Evolutionary conservation across 2,329 filamentous ascomycete genomes (phyloP).

Genomic region (Colletotrichum somersetense): DNA sequence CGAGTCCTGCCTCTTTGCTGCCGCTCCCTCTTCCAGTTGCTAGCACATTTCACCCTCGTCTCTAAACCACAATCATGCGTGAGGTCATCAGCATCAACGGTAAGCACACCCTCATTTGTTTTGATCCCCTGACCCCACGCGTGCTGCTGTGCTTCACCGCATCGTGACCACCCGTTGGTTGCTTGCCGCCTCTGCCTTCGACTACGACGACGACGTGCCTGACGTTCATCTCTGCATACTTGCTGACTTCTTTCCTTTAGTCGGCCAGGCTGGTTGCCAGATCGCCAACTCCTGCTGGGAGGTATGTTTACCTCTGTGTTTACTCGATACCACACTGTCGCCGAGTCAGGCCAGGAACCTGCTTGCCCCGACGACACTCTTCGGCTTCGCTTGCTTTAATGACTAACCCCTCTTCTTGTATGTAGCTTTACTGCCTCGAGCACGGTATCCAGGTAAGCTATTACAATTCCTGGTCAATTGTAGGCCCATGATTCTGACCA

Average conservation of each 20-base stretch:
- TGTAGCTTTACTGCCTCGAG: constrained; percentile 98
- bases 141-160: constrained; percentile 61
- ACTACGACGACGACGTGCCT: constrained; percentile 41
- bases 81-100: constrained; percentile 99
- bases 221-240: constrained; percentile 30
- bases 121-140: constrained; percentile 52
- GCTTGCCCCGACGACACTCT: not conserved
- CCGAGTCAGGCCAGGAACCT: constrained; percentile 13
- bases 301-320: constrained; percentile 72
- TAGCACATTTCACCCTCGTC: constrained; percentile 38
- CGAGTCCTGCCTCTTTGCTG: constrained; percentile 28
- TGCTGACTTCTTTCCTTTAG: constrained; percentile 72
- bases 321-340: constrained; percentile 7
- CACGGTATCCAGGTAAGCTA: constrained; percentile 94
- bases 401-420: constrained; percentile 36
- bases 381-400: not conserved
- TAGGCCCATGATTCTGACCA: constrained; percentile 3
- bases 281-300: constrained; percentile 99
- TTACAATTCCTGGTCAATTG: constrained; percentile 23
- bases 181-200: constrained; percentile 39
- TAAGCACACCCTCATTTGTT: constrained; percentile 62
- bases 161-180: constrained; percentile 48
- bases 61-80: constrained; percentile 80
- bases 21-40: constrained; percentile 42
- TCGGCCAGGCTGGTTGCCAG: constrained; percentile 99